These are phyloP conservation scores for Polyporus tsugae DNA, from an alignment of 1,284 basidiomycete species.

Conservation along the genomic window DNA sequence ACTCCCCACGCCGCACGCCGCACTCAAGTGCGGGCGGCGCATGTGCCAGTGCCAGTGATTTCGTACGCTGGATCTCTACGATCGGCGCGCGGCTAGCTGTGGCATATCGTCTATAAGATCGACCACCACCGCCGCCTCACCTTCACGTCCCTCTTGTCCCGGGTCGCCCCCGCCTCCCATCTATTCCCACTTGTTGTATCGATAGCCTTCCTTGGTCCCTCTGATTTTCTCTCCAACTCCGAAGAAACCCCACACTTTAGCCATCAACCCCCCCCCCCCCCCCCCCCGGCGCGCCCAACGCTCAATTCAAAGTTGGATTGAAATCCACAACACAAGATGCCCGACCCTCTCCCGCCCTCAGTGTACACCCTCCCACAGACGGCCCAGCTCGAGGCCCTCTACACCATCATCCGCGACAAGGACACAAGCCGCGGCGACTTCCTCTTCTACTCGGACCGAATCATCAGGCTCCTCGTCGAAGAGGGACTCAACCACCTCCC, in stretches of 20 bases:
- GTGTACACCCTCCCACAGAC: slow-evolving; percentile 90
- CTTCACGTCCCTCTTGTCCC: background rate
- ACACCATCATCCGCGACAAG: slow-evolving; percentile 95
- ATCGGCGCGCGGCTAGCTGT: slow-evolving; percentile 2
- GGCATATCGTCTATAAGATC: slow-evolving; percentile 7
- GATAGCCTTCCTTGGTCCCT: background rate
- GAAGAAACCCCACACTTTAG: background rate
- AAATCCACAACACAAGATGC: background rate
- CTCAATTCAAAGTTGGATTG: background rate
- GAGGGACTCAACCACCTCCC: slow-evolving; percentile 97
- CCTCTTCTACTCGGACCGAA: slow-evolving; percentile 92
- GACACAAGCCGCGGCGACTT: slow-evolving; percentile 92
- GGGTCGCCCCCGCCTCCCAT: background rate
- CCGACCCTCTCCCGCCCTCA: slow-evolving; percentile 64
- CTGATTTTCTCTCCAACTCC: background rate
- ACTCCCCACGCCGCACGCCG: background rate
- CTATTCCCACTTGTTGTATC: slow-evolving; percentile 9
- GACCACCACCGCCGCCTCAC: background rate
- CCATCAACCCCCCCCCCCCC: background rate
- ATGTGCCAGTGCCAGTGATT: background rate
- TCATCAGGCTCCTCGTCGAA: slow-evolving; percentile 79
- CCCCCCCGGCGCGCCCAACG: too few species aligned
- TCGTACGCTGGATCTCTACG: background rate
- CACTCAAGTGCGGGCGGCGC: background rate
- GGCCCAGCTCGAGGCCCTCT: slow-evolving; percentile 92